Evolutionary conservation across 2,329 filamentous ascomycete genomes (phyloP).

Genomic region (Hypomyces rosellus): DNA sequence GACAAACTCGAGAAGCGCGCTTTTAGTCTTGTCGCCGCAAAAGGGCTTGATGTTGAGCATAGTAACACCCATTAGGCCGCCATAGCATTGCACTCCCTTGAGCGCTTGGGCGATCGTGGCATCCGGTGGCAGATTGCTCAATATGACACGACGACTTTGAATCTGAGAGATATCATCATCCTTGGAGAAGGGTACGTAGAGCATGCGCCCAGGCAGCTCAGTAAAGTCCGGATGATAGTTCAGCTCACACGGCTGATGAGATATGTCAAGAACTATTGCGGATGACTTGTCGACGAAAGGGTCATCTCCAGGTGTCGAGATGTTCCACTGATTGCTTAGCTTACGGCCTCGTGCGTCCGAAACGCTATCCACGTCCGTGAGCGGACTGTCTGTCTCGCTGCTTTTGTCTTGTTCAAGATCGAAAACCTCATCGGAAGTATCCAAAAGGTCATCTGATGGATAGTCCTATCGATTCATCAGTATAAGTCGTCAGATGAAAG

Average conservation of each 20-base stretch:
- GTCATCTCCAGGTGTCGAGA: background rate
- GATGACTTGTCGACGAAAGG: background rate
- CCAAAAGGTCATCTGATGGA: no score
- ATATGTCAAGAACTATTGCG: background rate
- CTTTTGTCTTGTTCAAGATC: background rate
- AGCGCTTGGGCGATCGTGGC: constrained; percentile 33
- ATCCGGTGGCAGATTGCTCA: constrained; percentile 20
- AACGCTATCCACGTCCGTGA: background rate
- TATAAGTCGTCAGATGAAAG: no score
- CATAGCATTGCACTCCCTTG: constrained; percentile 18
- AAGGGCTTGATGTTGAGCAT: constrained; percentile 6
- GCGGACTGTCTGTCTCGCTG: background rate
- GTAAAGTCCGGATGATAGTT: constrained; percentile 2
- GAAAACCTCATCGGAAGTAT: background rate
- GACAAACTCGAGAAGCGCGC: constrained; percentile 18
- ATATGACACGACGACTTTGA: constrained; percentile 18
- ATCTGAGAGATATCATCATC: background rate
- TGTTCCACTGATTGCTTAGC: background rate
- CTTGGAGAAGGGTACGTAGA: background rate
- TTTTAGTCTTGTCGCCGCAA: background rate
- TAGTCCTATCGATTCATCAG: no score
- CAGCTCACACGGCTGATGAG: background rate
- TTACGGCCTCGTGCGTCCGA: background rate
- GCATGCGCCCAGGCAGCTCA: background rate
- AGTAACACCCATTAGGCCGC: constrained; percentile 10